Base-by-base conservation (phyloP, 768 basidiomycete genomes). In the Inosperma sp. region DNA sequence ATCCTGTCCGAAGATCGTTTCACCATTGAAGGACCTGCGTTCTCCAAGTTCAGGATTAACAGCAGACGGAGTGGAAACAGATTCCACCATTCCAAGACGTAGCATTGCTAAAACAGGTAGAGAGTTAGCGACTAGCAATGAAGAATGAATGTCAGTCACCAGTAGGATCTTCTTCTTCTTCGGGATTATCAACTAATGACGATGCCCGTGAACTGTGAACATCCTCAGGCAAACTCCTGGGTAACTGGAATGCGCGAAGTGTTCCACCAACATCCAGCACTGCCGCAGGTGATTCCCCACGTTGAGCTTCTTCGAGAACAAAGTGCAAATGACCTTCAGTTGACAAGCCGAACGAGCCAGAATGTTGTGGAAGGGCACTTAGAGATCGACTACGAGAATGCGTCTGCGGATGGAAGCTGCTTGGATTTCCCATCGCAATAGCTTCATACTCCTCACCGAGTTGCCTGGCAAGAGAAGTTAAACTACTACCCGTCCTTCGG, bases 51-150 rank as follows among this genome's bases (percentile, higher is more conserved):
- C 65, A 3, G 66, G 60, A 3, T 64, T 56, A 12, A 69, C 67
- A n/a, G 73, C 66, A 8, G 76, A 68, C 0, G 82, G 82, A 1
- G 79, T 82, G 8, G 70, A 63, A 3, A 74, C 62, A 0, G 79
- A 74, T 53, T 78, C 80, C 5, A 83, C 68, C 26, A 68, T 61
- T 19, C 80, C 77, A 23, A 83, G 61, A 33, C 80, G 77, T 58
- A 79, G 69, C 13, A 66, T 48, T 43, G 74, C 81, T 83, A 57
- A 52, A 36, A 34, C 29, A 31, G 30, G 25, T 43, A 2, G 37
- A 44, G 51, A 21, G 35, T 44, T 49, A 21, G 44, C 12, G 13
- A 34, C 5, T 25, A 8, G 49, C 19, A 25, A 22, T 48, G 9
- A 39, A 22, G 14, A 8, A 12, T 22, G 25, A 45, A 37, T 1